These are phyloP conservation scores for Paracorniculantispora psalliotae DNA, from an alignment of 2,329 filamentous ascomycete species.

Conservation along the genomic window DNA sequence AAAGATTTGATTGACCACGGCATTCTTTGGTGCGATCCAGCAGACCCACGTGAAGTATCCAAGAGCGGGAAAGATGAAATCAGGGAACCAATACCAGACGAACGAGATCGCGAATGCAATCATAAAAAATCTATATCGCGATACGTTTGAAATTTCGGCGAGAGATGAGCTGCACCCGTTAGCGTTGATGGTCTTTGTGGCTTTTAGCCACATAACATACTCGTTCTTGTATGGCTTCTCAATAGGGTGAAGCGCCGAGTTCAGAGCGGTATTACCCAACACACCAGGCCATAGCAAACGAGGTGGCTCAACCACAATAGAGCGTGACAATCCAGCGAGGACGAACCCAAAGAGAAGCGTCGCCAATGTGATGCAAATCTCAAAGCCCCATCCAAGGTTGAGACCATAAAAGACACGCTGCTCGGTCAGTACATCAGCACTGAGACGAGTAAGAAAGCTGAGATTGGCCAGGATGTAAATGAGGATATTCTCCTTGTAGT, in stretches of 20 bases:
- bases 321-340: conserved; percentile 40
- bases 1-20: conserved; percentile 42
- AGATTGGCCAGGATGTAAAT: conserved; percentile 54
- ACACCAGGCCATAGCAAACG: conserved; percentile 50
- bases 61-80: conserved; percentile 40
- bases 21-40: conserved; percentile 44
- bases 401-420: conserved; percentile 39
- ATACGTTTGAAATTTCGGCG: conserved; percentile 17
- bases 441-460: conserved; percentile 36
- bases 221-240: conserved; percentile 24
- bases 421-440: conserved; percentile 30
- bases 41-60: conserved; percentile 43
- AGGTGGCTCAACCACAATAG: conserved; percentile 41
- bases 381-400: conserved; percentile 42
- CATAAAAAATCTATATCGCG: conserved; percentile 42
- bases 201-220: conserved; percentile 13
- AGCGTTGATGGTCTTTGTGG: too few relatives aligned
- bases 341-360: conserved; percentile 50
- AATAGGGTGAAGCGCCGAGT: conserved; percentile 36
- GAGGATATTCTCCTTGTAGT: conserved; percentile 46
- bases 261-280: conserved; percentile 43
- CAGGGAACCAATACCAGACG: conserved; percentile 47
- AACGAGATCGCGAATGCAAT: conserved; percentile 32
- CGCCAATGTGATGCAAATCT: conserved; percentile 42
- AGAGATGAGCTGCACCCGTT: too few relatives aligned